A percentile compares a stretch with the other conserved stretches of the same genome.
These are phyloP conservation scores for Sporothrix globosa DNA, from an alignment of 2,329 filamentous ascomycete genomes.

Conservation along the genomic window DNA sequence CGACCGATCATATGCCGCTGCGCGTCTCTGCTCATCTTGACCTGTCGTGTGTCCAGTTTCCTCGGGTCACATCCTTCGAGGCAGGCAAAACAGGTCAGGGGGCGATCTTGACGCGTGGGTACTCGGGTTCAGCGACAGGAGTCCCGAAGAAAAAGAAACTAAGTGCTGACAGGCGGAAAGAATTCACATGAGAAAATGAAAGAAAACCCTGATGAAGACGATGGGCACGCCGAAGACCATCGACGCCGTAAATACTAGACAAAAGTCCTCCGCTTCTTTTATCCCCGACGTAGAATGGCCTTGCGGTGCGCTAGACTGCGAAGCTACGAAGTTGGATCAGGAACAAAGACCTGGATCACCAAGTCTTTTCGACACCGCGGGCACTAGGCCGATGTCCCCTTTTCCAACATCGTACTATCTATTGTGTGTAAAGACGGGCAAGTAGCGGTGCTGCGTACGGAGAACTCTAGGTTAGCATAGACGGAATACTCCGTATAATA, in stretches of 20 bases:
- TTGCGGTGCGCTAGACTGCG: not conserved
- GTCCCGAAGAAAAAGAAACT: constrained; percentile 15
- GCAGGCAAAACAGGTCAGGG: not conserved
- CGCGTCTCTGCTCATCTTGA: not conserved
- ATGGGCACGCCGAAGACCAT: not conserved
- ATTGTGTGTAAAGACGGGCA: not conserved
- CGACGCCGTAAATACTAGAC: not conserved
- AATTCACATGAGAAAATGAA: not conserved
- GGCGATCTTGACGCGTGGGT: not conserved
- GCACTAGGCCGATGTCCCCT: constrained; percentile 3
- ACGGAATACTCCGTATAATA: not conserved
- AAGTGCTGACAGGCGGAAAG: not conserved
- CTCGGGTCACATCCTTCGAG: not conserved
- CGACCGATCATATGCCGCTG: not conserved
- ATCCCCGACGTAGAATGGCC: not conserved
- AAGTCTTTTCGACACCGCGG: constrained; percentile 10
- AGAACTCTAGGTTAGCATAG: not conserved
- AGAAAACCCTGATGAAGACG: not conserved
- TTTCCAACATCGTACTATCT: too few species aligned
- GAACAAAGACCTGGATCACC: constrained; percentile 14
- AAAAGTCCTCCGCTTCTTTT: not conserved
- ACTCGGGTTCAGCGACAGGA: constrained; percentile 1
- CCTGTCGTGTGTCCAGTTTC: constrained; percentile 12
- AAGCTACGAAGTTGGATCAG: not conserved
- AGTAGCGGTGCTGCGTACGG: not conserved